A percentile compares a stretch with the other conserved stretches of the same genome.
Conservation (phyloP, 2,329 filamentous ascomycete species). For the Sporothrix protearum region DNA sequence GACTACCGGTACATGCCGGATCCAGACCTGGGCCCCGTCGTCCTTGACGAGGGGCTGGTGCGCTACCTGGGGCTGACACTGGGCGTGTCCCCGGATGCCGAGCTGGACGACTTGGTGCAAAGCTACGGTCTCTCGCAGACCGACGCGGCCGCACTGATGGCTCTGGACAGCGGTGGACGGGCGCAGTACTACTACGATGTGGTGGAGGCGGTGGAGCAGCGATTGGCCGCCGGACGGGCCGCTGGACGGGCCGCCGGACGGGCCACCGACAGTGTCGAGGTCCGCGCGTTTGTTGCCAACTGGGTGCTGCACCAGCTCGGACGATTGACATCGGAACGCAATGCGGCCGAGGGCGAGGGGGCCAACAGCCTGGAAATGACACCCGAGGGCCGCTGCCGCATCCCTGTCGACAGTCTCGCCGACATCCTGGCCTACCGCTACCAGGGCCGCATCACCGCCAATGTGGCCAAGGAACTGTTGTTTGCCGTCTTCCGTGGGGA, state of each 20-base stretch:
- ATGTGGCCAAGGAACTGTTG: conserved; percentile 57
- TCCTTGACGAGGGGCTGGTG: conserved; percentile 70
- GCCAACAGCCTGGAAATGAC: conserved; percentile 34
- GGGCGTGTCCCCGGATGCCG: conserved; percentile 68
- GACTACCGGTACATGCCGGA: conserved; percentile 99
- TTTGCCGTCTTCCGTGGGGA: conserved; percentile 50
- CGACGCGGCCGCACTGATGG: conserved; percentile 76
- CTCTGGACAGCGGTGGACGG: conserved; percentile 72
- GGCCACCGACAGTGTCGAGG: conserved; percentile 31
- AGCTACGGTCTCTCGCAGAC: conserved; percentile 69
- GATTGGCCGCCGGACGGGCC: too few relatives aligned
- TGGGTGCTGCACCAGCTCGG: conserved; percentile 76
- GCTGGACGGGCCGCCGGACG: too few relatives aligned
- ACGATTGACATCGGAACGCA: conserved; percentile 55
- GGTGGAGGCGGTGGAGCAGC: conserved; percentile 45
- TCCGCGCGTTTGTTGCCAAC: conserved; percentile 51
- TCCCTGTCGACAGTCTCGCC: conserved; percentile 48
- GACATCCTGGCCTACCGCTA: conserved; percentile 51
- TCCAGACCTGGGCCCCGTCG: conserved; percentile 77
- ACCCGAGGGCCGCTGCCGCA: conserved; percentile 47
- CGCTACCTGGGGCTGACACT: conserved; percentile 59
- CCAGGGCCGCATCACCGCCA: conserved; percentile 50
- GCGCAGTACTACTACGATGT: conserved; percentile 78
- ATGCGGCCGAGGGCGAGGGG: conserved; percentile 17
- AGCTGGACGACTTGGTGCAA: conserved; percentile 59